Evolutionary conservation across 306 rosid species (phyloP), one percentile per base, ranked within the genome.

Genomic region (apple (Malus domestica)): DNA sequence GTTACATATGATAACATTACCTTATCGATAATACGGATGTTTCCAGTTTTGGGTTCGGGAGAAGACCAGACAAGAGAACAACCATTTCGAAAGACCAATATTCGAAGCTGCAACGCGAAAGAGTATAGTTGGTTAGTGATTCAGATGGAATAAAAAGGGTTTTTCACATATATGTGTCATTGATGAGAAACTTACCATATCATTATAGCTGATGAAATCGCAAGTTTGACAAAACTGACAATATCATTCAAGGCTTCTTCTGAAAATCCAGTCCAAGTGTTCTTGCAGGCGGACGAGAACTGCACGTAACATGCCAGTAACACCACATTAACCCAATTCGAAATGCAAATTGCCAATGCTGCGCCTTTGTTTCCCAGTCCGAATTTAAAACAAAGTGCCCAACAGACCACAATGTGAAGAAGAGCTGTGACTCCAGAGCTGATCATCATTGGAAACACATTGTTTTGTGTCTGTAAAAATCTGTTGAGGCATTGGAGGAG

Each of bases 81-180:
- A 87, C 88, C 91, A 87, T 85, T 81, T 87, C 94, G 20, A 87
- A 89, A 16, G 83, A 80, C 89, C 86, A 89, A 46, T 82, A 84
- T 46, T 89, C 88, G 0, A 89, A 84, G 66, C 94, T 89, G 89
- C 74, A 40, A 4, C 13, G 20, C 35, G 32, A 13, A 32, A 60
- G 14, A 57, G 44, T 60, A 22, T 27, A 49, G 68, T 18, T 11
- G 63, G 44, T 46, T 12, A 18, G 30, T 32, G 32, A 22, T 29
- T 63, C 5, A 49, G 20, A 52, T 14, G 1, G 22, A 18, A 46
- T 16, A 6, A 2, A 2, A 55, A 68, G 5, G 5, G 4, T 3
- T 3, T 18, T 51, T 51, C 20, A 51, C 42, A 38, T 38, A 38
- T 38, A 38, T 12, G 49, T 35, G 49, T 38, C 10, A 7, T 38